These are phyloP conservation scores for Saturnispora halmiae DNA, from an alignment of 805 yeast species.

Conservation along the genomic window DNA sequence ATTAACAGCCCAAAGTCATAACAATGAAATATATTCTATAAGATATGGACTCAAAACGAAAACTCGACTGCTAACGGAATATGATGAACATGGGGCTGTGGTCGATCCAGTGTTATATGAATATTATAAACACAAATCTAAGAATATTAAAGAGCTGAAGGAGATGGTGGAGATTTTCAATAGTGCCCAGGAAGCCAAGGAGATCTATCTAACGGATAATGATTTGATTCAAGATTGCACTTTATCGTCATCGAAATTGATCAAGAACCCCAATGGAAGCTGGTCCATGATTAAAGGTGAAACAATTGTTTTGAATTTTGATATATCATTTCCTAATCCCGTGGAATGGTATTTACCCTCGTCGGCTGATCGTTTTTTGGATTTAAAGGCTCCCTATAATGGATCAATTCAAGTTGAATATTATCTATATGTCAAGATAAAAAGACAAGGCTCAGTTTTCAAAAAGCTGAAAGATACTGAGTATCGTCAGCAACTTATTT, in stretches of 20 bases:
- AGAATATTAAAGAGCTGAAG: background rate
- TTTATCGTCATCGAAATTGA: background rate
- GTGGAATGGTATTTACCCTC: slow-evolving; percentile 1
- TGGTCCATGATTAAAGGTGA: background rate
- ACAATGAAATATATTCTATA: background rate
- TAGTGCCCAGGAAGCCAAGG: background rate
- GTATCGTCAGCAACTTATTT: background rate
- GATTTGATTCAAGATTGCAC: background rate
- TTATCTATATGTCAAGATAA: background rate
- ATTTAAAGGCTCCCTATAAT: background rate
- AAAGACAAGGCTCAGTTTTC: background rate
- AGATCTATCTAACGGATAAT: background rate
- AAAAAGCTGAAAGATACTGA: background rate
- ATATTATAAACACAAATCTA: background rate
- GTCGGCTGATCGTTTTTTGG: background rate
- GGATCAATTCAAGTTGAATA: background rate
- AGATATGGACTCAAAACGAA: background rate
- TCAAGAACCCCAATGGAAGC: background rate
- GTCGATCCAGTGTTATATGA: background rate
- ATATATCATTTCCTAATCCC: background rate
- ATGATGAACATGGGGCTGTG: slow-evolving; percentile 1
- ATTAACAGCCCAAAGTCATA: background rate
- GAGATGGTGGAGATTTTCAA: background rate
- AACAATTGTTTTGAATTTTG: slow-evolving; percentile 1
- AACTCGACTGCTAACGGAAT: background rate